Percentiles rank a stretch among this genome's conserved stretches.
Conservation (phyloP, 2,329 filamentous ascomycete genomes). For the Diplocarpon rosae region DNA sequence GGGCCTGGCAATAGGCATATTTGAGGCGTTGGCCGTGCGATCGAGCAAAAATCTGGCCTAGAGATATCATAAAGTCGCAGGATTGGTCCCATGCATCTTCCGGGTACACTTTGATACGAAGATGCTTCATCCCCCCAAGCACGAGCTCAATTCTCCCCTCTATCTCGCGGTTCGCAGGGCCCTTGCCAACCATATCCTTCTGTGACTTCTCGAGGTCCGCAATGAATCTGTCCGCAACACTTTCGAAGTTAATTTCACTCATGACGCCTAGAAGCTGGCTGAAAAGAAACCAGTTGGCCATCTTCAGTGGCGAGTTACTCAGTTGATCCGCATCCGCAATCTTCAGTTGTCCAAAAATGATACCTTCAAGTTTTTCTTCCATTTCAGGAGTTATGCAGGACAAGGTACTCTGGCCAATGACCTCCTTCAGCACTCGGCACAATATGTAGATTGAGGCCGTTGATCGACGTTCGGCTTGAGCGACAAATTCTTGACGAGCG, state of each 20-base stretch:
- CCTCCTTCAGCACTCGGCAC: slow-evolving; percentile 85
- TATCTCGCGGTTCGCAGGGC: slow-evolving; percentile 51
- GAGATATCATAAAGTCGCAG: slow-evolving; percentile 74
- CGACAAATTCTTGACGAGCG: slow-evolving; percentile 56
- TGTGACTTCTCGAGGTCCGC: slow-evolving; percentile 69
- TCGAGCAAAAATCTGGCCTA: slow-evolving; percentile 73
- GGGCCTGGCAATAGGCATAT: slow-evolving; percentile 84
- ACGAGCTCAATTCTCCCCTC: slow-evolving; percentile 82
- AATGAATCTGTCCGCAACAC: slow-evolving; percentile 73
- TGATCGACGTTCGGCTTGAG: slow-evolving; percentile 76
- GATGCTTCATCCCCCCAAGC: slow-evolving; percentile 81
- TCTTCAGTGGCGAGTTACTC: slow-evolving; percentile 65
- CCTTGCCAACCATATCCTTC: slow-evolving; percentile 63
- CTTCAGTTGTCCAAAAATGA: slow-evolving; percentile 93
- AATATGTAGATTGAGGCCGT: slow-evolving; percentile 94
- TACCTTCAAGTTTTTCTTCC: slow-evolving; percentile 86
- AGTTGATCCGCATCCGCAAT: slow-evolving; percentile 76
- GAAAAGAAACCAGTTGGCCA: slow-evolving; percentile 94
- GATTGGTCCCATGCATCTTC: slow-evolving; percentile 72
- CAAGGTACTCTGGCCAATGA: slow-evolving; percentile 81
- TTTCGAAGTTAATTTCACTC: slow-evolving; percentile 83
- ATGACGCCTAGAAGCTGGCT: slow-evolving; percentile 89
- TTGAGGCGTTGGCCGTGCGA: slow-evolving; percentile 86
- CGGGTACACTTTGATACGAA: slow-evolving; percentile 65
- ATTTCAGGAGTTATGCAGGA: slow-evolving; percentile 78